phyloP scores from a whole-genome alignment of 1,284 basidiomycete species.

The Puccinia novopanici region DNA sequence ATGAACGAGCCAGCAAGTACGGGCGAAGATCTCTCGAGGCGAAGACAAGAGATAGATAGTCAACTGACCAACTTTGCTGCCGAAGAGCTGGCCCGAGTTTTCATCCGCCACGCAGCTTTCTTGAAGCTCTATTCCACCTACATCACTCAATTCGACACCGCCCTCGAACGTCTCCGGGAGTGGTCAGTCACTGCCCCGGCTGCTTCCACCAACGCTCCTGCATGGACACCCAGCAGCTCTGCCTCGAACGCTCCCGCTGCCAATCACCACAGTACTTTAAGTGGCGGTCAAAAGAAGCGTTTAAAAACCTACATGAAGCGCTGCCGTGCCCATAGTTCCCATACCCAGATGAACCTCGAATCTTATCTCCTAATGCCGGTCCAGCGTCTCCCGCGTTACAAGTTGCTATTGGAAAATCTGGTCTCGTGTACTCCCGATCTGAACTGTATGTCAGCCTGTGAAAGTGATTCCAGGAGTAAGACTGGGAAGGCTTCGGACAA shows the following conservation, averaged over 20 bases:
- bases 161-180: slow-evolving; percentile 77
- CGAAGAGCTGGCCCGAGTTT: slow-evolving; percentile 81
- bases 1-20: slow-evolving; percentile 63
- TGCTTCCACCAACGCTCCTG: slow-evolving; percentile 60
- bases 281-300: slow-evolving; percentile 51
- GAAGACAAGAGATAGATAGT: slow-evolving; percentile 37
- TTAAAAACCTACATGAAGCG: slow-evolving; percentile 56
- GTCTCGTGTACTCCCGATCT: slow-evolving; percentile 52
- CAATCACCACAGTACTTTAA: slow-evolving; percentile 31
- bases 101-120: slow-evolving; percentile 87
- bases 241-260: slow-evolving; percentile 49
- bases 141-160: slow-evolving; percentile 93
- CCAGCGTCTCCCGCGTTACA: slow-evolving; percentile 93
- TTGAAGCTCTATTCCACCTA: slow-evolving; percentile 97
- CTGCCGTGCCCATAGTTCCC: slow-evolving; percentile 66
- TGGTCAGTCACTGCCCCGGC: slow-evolving; percentile 64
- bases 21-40: neutral
- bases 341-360: slow-evolving; percentile 95
- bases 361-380: slow-evolving; percentile 91
- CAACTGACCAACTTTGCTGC: slow-evolving; percentile 64
- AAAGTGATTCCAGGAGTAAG: slow-evolving; percentile 10
- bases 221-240: slow-evolving; percentile 52
- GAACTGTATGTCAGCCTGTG: neutral
- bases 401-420: slow-evolving; percentile 65
- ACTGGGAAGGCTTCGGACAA: neutral